These are phyloP conservation scores for Lipomyces anomalus DNA, from an alignment of 805 yeast genomes.

Conservation along the genomic window DNA sequence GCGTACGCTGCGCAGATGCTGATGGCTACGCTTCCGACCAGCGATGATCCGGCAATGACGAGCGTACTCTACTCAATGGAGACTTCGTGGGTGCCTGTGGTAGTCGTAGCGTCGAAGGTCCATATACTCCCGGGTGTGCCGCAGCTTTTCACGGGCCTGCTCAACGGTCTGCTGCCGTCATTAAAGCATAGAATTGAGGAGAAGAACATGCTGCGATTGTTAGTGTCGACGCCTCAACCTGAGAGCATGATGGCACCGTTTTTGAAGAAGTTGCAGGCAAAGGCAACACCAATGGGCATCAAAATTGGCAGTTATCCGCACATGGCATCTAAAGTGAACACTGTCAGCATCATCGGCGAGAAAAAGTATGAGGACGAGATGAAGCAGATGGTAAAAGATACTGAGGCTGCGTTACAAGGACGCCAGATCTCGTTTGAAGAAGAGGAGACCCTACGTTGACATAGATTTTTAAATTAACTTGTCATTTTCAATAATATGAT, in stretches of 20 bases:
- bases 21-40: constrained; percentile 74
- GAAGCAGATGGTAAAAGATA: constrained; percentile 42
- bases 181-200: constrained; percentile 37
- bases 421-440: constrained; percentile 50
- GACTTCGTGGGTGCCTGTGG: constrained; percentile 79
- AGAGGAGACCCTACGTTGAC: constrained; percentile 40
- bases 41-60: constrained; percentile 28
- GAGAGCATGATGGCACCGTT: constrained; percentile 70
- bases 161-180: constrained; percentile 42
- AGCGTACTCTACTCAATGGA: constrained; percentile 39
- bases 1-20: constrained; percentile 58
- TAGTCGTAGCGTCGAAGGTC: constrained; percentile 57
- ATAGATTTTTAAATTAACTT: too few relatives aligned
- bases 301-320: constrained; percentile 88
- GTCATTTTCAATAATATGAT: too few relatives aligned
- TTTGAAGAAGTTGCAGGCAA: constrained; percentile 47
- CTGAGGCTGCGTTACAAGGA: constrained; percentile 49
- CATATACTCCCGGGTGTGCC: constrained; percentile 84
- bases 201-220: constrained; percentile 38
- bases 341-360: constrained; percentile 70
- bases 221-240: constrained; percentile 52
- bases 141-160: constrained; percentile 51
- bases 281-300: constrained; percentile 38
- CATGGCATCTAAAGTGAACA: constrained; percentile 53
- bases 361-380: constrained; percentile 37